These are phyloP conservation scores for Suillus bovinus DNA, from an alignment of 768 basidiomycete species.

Conservation along the genomic window DNA sequence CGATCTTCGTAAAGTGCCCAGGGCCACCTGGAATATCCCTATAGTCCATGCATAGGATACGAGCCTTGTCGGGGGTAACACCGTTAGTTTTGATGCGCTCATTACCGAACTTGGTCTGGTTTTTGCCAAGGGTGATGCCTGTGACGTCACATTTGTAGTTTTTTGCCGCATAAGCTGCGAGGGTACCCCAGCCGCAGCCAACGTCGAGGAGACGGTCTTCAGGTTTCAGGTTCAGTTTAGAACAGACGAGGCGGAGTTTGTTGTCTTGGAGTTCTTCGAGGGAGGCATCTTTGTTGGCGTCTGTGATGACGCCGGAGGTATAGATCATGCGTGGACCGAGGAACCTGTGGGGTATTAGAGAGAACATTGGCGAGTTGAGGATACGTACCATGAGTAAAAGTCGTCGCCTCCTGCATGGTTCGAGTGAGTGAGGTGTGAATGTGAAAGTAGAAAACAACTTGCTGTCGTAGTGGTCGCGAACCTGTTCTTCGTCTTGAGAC, in stretches of 20 bases:
- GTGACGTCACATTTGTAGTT: slow-evolving; percentile 97
- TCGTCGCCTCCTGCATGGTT: slow-evolving; percentile 78
- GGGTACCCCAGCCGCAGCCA: slow-evolving; percentile 96
- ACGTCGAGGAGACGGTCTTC: slow-evolving; percentile 83
- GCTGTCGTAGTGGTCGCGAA: slow-evolving; percentile 95
- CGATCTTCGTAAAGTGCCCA: slow-evolving; percentile 90
- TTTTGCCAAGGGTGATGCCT: slow-evolving; percentile 88
- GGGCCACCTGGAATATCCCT: slow-evolving; percentile 80
- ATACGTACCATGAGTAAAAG: slow-evolving; percentile 82
- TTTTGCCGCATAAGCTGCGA: slow-evolving; percentile 92
- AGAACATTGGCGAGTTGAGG: not conserved
- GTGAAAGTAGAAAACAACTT: slow-evolving; percentile 28
- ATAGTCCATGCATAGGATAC: slow-evolving; percentile 92
- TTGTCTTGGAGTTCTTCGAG: slow-evolving; percentile 97
- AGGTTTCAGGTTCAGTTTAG: slow-evolving; percentile 88
- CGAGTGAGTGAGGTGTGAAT: not conserved
- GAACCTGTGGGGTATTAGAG: slow-evolving; percentile 59
- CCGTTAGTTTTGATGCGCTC: slow-evolving; percentile 83
- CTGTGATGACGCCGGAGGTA: slow-evolving; percentile 86
- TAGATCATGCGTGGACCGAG: slow-evolving; percentile 96
- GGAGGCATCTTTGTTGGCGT: slow-evolving; percentile 71
- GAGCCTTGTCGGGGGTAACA: slow-evolving; percentile 67
- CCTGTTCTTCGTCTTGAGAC: slow-evolving; percentile 91
- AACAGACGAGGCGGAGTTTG: slow-evolving; percentile 94
- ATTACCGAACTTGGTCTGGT: slow-evolving; percentile 93